phyloP scores from a whole-genome alignment of 345 rosid genomes.

The Aurinia saxatilis region DNA sequence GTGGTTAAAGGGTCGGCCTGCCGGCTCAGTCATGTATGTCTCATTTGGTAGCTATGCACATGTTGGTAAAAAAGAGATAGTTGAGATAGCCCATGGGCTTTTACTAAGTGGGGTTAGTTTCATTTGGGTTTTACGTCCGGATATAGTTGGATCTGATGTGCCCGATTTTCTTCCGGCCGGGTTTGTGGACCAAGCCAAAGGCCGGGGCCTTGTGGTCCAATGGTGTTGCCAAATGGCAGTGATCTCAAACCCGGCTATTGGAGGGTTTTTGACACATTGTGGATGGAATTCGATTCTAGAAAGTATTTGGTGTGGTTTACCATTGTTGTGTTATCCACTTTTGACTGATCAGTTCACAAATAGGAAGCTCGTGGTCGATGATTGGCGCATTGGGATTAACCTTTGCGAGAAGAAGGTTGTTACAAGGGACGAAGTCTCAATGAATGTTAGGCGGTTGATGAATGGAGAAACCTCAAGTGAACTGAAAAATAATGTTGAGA shows the following conservation, averaged over 20 bases:
- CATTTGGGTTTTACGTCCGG: constrained; percentile 54
- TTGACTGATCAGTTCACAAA: constrained; percentile 65
- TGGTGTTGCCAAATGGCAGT: constrained; percentile 55
- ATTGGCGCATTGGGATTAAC: constrained; percentile 60
- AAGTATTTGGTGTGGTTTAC: constrained; percentile 51
- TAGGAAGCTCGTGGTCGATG: constrained; percentile 57
- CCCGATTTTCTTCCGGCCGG: constrained; percentile 38
- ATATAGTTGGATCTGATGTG: constrained; percentile 49
- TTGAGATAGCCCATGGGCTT: constrained; percentile 47
- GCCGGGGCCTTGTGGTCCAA: constrained; percentile 38
- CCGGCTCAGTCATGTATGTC: constrained; percentile 43
- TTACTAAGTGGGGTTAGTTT: constrained; percentile 37
- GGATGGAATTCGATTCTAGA: constrained; percentile 73
- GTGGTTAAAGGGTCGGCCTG: constrained; percentile 39
- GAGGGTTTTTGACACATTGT: constrained; percentile 68
- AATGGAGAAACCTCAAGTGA: constrained; percentile 27
- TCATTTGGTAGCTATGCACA: constrained; percentile 60
- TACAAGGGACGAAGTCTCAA: constrained; percentile 32
- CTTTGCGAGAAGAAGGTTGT: constrained; percentile 30
- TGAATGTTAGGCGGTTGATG: constrained; percentile 32
- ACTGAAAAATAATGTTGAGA: constrained; percentile 26
- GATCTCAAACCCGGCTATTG: constrained; percentile 41
- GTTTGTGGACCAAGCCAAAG: constrained; percentile 31
- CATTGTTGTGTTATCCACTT: constrained; percentile 52
- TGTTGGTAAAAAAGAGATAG: constrained; percentile 32